Percentiles rank a stretch among this genome's conserved stretches.
These are phyloP conservation scores for Blastomyces percursus DNA, from an alignment of 2,329 filamentous ascomycete species.

Conservation along the genomic window DNA sequence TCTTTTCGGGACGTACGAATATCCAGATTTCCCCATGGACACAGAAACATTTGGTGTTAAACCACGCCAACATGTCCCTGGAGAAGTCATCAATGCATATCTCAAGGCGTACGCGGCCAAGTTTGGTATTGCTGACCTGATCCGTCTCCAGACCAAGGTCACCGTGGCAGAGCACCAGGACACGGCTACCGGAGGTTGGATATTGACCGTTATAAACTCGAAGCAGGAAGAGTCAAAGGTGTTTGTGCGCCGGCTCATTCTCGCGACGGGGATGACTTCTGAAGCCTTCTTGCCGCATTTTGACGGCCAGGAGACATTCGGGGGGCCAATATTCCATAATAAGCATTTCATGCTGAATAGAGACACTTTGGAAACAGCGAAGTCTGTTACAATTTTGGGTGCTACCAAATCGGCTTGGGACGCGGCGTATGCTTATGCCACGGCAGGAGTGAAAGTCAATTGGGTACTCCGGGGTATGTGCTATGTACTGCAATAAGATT, in stretches of 20 bases:
- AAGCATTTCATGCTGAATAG: conserved; percentile 40
- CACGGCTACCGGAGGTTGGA: conserved; percentile 22
- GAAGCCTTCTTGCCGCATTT: conserved; percentile 46
- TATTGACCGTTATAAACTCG: conserved; percentile 14
- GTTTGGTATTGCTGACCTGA: conserved; percentile 39
- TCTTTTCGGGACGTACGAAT: conserved; percentile 61
- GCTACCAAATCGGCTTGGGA: conserved; percentile 52
- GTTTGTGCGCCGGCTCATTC: conserved; percentile 42
- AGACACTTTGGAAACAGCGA: conserved; percentile 24
- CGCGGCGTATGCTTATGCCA: conserved; percentile 45
- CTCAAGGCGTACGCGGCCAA: conserved; percentile 45
- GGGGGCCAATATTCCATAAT: conserved; percentile 47
- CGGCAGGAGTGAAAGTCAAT: conserved; percentile 42
- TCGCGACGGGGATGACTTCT: conserved; percentile 53
- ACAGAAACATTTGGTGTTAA: conserved; percentile 40
- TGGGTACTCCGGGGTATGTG: conserved; percentile 42
- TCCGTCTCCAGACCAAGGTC: conserved; percentile 42
- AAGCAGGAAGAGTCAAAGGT: conserved; percentile 15
- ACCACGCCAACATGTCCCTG: conserved; percentile 49
- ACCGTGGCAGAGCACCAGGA: conserved; percentile 32
- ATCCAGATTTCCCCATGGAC: conserved; percentile 61
- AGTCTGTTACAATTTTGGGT: conserved; percentile 46
- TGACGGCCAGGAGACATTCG: conserved; percentile 41
- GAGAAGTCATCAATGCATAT: conserved; percentile 46
- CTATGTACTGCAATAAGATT: not conserved